Percentiles rank a stretch among this genome's conserved stretches.
Conservation (phyloP, 202 grass and related monocot species). For the Zoysia matrella region DNA sequence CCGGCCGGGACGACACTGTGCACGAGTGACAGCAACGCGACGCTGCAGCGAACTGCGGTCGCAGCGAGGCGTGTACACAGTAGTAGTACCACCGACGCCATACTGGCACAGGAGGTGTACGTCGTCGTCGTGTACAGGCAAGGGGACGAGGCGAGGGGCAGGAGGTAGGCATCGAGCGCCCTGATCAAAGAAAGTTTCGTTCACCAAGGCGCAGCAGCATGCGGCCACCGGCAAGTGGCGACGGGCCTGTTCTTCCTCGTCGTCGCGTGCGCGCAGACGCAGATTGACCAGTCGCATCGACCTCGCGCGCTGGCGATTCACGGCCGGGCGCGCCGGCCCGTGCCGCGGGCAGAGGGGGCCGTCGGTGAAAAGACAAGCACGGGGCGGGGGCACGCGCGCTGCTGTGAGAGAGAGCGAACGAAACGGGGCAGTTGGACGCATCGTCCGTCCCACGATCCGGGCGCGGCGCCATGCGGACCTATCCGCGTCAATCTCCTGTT, state of each 20-base stretch:
- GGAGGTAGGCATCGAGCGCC: constrained; percentile 7
- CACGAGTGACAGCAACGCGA: constrained; percentile 21
- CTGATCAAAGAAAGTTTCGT: constrained; percentile 11
- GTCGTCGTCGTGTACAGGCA: neutral
- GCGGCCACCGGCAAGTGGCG: neutral
- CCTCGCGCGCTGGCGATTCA: too few species aligned
- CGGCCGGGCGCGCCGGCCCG: neutral
- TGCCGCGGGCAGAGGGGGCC: neutral
- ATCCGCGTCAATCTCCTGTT: constrained; percentile 30
- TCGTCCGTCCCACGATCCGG: neutral
- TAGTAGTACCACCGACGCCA: neutral
- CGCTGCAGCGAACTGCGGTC: neutral
- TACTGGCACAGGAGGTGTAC: neutral
- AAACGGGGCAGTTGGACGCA: constrained; percentile 11
- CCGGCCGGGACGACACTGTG: neutral
- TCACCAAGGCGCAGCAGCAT: too few species aligned
- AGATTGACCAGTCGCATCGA: too few species aligned
- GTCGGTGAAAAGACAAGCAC: constrained; percentile 15
- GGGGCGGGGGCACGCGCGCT: neutral
- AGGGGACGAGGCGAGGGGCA: neutral
- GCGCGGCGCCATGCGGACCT: neutral
- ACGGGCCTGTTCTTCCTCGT: neutral
- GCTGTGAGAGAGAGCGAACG: neutral
- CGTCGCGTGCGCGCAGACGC: neutral
- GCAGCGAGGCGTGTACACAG: neutral